Percentiles rank a stretch among this genome's conserved stretches.
phyloP scores from a whole-genome alignment of 2,329 filamentous ascomycete species.

The Fusarium concolor region DNA sequence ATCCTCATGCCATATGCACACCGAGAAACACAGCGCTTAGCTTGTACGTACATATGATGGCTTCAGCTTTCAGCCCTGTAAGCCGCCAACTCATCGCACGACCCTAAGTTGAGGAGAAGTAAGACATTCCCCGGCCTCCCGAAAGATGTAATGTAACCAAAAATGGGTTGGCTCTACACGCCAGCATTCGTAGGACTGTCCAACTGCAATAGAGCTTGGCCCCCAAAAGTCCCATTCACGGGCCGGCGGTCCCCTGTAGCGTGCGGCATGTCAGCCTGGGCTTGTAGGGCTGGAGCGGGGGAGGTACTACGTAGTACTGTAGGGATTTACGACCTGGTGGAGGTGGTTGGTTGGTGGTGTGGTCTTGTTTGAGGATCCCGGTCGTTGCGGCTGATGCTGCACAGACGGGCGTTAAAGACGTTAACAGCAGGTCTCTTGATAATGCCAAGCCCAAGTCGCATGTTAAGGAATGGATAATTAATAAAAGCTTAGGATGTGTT shows the following conservation, averaged over 20 bases:
- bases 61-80: conserved; percentile 16
- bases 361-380: conserved; percentile 12
- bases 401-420: neutral
- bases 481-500: neutral
- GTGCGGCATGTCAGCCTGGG: conserved; percentile 24
- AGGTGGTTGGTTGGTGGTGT: conserved; percentile 4
- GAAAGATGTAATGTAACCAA: conserved; percentile 12
- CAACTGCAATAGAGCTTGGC: conserved; percentile 17
- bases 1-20: conserved; percentile 4
- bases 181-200: neutral
- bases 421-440: conserved; percentile 7
- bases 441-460: neutral
- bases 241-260: neutral
- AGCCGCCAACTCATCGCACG: conserved; percentile 24
- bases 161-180: conserved; percentile 3
- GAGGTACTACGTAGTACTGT: neutral
- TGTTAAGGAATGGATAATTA: neutral
- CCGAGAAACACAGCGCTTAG: conserved; percentile 4
- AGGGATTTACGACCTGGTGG: no score
- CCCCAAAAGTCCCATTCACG: conserved; percentile 21
- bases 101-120: neutral
- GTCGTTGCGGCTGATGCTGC: conserved; percentile 28
- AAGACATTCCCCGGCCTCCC: neutral
- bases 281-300: conserved; percentile 29
- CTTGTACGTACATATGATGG: neutral